Evolutionary conservation across 805 yeast genomes (phyloP), one percentile per base, ranked within the genome.

Genomic region (Pichia gijzeniarum): DNA sequence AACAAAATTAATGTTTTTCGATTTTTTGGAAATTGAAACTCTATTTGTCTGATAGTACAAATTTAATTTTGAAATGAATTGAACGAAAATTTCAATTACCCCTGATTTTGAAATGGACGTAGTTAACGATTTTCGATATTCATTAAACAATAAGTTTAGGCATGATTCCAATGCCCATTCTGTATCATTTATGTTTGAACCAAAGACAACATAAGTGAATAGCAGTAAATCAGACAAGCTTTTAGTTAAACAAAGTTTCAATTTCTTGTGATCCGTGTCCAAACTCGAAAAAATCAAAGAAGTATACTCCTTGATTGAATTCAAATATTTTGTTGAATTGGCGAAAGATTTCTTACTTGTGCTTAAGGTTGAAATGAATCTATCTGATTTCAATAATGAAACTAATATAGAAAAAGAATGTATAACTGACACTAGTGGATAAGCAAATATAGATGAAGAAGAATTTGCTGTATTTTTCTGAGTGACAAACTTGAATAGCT

Each of bases 321-420:
- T 39, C 16, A 64, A 41, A 40, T 61, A 64, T 37, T 53, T 51
- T 20, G 46, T 41, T 17, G 54, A 46, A 28, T 53, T 50, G 2
- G 52, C 32, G 10, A 41, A n/a, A 1, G 55, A 47, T 47, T 61
- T 64, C 37, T 56, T 62, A 5, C 57, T 41, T n/a, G 47, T 32
- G 12, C 57, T 46, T 7, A 62, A 48, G 3, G 58, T 47, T 2
- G 54, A 20, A 10, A 60, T 41, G 44, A 46, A 64, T 39, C 57
- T 57, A 41, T 64, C 68, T 1, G 68, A 61, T 46, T 59, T 64
- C 27, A 65, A 52, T 30, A 66, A 42, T 1, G 60, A 54, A 2
- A 52, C 52, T 19, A 57, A 43, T 12, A 61, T 53, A 36, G 61
- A 63, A 44, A 57, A 56, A 1, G 65, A 49, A 48, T 61, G 57